Percentiles rank a stretch among this genome's conserved stretches.
These are phyloP conservation scores for Pezicula carpinea DNA, from an alignment of 2,329 filamentous ascomycete genomes.

Conservation along the genomic window DNA sequence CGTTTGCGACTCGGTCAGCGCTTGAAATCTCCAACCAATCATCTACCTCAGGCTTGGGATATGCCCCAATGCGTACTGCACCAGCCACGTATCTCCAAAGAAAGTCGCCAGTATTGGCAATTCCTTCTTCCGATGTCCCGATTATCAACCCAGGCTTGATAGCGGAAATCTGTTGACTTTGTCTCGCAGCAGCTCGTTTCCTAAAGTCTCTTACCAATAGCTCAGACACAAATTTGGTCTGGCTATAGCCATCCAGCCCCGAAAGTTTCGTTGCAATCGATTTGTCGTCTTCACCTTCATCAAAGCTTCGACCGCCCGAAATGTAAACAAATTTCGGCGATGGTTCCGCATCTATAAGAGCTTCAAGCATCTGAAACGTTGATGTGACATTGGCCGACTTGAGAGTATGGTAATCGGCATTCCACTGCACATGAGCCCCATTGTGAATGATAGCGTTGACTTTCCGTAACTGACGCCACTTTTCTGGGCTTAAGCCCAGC, in stretches of 20 bases:
- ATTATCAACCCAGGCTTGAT: conserved; percentile 22
- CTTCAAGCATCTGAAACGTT: conserved; percentile 20
- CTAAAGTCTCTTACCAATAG: conserved; percentile 44
- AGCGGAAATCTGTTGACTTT: conserved; percentile 6
- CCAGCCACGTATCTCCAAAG: conserved; percentile 21
- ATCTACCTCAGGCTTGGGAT: conserved; percentile 7
- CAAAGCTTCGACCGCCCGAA: conserved; percentile 21
- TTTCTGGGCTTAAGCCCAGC: conserved; percentile 60
- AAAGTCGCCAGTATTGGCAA: conserved; percentile 24
- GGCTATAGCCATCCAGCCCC: conserved; percentile 79
- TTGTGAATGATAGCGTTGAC: conserved; percentile 74
- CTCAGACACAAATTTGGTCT: conserved; percentile 74
- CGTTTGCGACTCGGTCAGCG: conserved; percentile 12
- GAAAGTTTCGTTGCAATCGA: conserved; percentile 57
- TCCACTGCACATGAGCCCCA: conserved; percentile 75
- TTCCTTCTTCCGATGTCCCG: conserved; percentile 15
- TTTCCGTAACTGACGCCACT: conserved; percentile 60
- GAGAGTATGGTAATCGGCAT: conserved; percentile 66
- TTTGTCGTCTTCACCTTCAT: background rate
- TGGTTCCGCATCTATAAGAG: conserved; percentile 2
- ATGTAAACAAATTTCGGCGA: conserved; percentile 21
- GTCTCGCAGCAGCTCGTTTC: background rate
- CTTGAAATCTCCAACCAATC: conserved; percentile 16
- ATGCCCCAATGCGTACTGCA: conserved; percentile 13
- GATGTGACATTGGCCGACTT: conserved; percentile 69